These are phyloP conservation scores for Pelagomonas calceolata DNA, from an alignment of 108 stramenopile genomes.

Conservation along the genomic window DNA sequence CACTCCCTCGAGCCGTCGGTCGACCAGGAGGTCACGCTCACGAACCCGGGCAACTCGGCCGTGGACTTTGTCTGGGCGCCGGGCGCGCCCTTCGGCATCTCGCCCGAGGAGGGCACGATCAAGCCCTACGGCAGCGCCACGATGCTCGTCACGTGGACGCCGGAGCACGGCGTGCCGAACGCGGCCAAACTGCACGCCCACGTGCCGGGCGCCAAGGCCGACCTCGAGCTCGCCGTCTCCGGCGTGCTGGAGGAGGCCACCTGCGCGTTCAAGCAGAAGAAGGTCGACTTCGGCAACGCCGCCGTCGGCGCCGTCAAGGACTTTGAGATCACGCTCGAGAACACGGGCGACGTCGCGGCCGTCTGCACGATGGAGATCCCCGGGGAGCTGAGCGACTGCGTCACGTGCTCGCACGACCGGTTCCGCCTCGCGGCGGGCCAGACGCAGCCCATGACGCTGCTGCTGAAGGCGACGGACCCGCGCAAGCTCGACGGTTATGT, in stretches of 20 bases:
- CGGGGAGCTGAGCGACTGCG: constrained; percentile 12
- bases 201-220: constrained; percentile 28
- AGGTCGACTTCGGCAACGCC: constrained; percentile 32
- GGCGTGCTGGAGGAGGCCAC: constrained; percentile 23
- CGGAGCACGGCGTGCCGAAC: constrained; percentile 7
- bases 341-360: constrained; percentile 29
- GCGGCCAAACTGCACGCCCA: constrained; percentile 12
- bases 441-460: constrained; percentile 3
- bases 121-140: constrained; percentile 10
- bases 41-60: constrained; percentile 33
- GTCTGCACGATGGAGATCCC: constrained; percentile 27
- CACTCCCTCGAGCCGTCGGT: constrained; percentile 11
- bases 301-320: constrained; percentile 28
- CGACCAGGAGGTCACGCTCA: constrained; percentile 11
- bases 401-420: neutral
- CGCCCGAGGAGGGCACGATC: constrained; percentile 18
- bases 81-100: constrained; percentile 15
- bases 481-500: constrained; percentile 7
- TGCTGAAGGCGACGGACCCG: constrained; percentile 10
- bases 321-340: constrained; percentile 20
- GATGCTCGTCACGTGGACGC: constrained; percentile 25
- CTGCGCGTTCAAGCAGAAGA: constrained; percentile 15
- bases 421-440: constrained; percentile 4
- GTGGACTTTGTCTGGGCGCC: constrained; percentile 26
- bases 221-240: constrained; percentile 12